Evolutionary conservation across 2,329 filamentous ascomycete species (phyloP).

Genomic region (Claviceps purpurea): DNA sequence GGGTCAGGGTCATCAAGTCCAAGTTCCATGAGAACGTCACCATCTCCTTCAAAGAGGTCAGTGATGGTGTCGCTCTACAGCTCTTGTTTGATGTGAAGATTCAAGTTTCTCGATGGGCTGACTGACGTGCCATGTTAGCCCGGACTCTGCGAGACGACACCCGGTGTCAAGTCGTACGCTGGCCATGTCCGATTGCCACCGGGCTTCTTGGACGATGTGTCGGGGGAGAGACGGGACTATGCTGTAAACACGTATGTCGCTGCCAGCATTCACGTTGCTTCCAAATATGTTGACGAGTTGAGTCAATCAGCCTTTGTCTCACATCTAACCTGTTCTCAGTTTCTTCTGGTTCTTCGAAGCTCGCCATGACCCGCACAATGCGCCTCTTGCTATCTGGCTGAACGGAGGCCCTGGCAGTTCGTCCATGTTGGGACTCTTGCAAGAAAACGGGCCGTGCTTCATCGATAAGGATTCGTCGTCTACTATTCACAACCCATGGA

Average conservation of each 20-base stretch:
- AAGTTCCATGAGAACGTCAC: conserved; percentile 47
- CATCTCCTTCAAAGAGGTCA: conserved; percentile 44
- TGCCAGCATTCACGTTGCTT: not conserved
- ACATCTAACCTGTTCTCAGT: conserved; percentile 3
- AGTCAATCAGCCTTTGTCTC: not conserved
- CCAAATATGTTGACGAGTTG: not conserved
- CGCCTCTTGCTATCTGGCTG: conserved; percentile 46
- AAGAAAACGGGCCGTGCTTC: conserved; percentile 42
- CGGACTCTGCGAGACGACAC: conserved; percentile 43
- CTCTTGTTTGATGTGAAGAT: not conserved
- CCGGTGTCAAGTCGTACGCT: conserved; percentile 49
- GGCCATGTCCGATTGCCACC: conserved; percentile 48
- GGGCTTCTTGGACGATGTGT: conserved; percentile 18
- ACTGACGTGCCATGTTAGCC: conserved; percentile 23
- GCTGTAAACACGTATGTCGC: conserved; percentile 30
- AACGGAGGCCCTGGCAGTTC: conserved; percentile 51
- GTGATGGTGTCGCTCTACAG: not conserved
- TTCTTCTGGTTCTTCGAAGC: conserved; percentile 40
- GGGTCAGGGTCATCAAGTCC: conserved; percentile 37
- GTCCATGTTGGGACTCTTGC: conserved; percentile 51
- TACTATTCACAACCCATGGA: conserved; percentile 44
- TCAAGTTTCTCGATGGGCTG: not conserved
- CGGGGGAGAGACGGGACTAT: conserved; percentile 33
- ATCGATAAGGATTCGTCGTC: conserved; percentile 34
- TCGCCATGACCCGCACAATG: conserved; percentile 24